Evolutionary conservation across 2,329 filamentous ascomycete genomes (phyloP).

Genomic region (Cryphonectria carpinicola): DNA sequence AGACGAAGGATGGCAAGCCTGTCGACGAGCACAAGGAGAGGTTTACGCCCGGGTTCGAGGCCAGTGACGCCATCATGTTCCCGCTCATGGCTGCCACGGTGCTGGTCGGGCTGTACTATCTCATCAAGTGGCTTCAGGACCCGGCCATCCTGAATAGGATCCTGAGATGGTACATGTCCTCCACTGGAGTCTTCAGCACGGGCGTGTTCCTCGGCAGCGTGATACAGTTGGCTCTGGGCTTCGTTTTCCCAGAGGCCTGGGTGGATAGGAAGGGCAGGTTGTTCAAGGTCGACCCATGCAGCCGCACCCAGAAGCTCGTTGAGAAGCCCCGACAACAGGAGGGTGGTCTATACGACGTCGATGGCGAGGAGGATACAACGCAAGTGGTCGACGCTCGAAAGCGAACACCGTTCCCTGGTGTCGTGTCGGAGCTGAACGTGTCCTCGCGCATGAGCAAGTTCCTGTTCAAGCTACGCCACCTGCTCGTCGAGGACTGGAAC

Average conservation of each 20-base stretch:
- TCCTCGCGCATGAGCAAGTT: constrained; percentile 33
- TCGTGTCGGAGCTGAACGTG: constrained; percentile 28
- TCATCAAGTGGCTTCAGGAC: constrained; percentile 88
- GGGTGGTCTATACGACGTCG: constrained; percentile 33
- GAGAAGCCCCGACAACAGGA: neutral
- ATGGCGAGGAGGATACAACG: constrained; percentile 33
- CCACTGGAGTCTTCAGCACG: constrained; percentile 78
- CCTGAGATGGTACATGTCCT: constrained; percentile 80
- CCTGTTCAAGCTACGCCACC: constrained; percentile 56
- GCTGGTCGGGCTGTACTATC: constrained; percentile 76
- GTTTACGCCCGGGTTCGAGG: constrained; percentile 65
- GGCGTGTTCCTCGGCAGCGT: constrained; percentile 74
- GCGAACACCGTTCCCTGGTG: constrained; percentile 32
- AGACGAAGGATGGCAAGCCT: constrained; percentile 34
- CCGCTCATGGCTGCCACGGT: constrained; percentile 76
- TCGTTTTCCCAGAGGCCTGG: constrained; percentile 78
- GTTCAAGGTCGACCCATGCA: constrained; percentile 49
- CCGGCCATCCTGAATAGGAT: constrained; percentile 81
- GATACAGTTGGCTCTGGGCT: constrained; percentile 64
- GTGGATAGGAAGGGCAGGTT: constrained; percentile 47
- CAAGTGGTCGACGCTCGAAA: constrained; percentile 35
- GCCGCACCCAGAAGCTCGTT: constrained; percentile 41
- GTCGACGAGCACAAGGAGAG: constrained; percentile 55
- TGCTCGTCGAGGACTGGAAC: constrained; percentile 57
- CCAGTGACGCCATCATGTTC: constrained; percentile 82